A percentile compares a stretch with the other conserved stretches of the same genome.
Evolutionary conservation across 192 early-diverging fungal genomes (phyloP).

Genomic region (Linnemannia zychae): DNA sequence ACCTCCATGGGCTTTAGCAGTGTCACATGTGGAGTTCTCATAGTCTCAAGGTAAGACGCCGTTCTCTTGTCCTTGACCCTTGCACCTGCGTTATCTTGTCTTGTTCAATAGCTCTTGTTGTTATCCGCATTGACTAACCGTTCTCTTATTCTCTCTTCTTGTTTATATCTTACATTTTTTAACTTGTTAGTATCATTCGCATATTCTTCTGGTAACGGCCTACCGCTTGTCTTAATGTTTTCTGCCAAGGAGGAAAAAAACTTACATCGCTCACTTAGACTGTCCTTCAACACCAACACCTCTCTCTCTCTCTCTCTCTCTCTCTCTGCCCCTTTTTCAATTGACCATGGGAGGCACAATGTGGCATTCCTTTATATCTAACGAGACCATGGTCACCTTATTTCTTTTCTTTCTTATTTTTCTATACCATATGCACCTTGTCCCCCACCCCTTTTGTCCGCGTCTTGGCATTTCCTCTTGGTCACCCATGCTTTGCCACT

Average conservation of each 20-base stretch:
- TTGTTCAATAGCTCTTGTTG: background rate
- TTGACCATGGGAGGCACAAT: background rate
- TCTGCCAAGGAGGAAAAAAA: background rate
- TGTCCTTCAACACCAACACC: background rate
- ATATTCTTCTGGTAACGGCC: constrained; percentile 51
- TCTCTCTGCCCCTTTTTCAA: background rate
- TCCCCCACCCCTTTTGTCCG: background rate
- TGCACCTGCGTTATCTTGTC: background rate
- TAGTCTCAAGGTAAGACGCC: constrained; percentile 62
- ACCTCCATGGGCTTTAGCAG: constrained; percentile 68
- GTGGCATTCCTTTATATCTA: background rate
- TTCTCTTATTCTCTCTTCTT: background rate
- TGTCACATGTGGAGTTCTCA: constrained; percentile 67
- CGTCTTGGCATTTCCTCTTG: constrained; percentile 5
- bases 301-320: background rate
- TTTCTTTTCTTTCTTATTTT: constrained; percentile 5
- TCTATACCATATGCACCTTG: background rate
- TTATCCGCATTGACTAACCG: background rate
- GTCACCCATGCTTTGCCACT: background rate
- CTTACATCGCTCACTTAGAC: too few relatives aligned
- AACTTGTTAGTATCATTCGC: constrained; percentile 34
- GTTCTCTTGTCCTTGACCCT: background rate
- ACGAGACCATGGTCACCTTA: background rate
- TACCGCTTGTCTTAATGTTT: background rate
- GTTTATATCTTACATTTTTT: background rate